These are phyloP conservation scores for Fusarium devonianum DNA, from an alignment of 2,329 filamentous ascomycete species.

Conservation along the genomic window DNA sequence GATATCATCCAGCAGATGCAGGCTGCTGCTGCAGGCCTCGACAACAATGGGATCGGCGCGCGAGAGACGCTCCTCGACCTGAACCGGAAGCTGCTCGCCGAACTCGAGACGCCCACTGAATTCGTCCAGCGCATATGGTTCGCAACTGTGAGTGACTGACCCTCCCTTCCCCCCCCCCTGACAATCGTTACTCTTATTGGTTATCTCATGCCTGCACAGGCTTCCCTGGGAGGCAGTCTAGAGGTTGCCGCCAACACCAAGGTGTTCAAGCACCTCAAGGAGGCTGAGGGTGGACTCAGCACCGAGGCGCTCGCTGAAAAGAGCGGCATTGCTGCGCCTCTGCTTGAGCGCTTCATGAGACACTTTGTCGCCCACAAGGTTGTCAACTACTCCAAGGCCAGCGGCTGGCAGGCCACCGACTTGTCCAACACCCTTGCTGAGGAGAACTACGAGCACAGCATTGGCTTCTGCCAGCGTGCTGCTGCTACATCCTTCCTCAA, in stretches of 20 bases:
- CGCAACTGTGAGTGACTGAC: slow-evolving; percentile 14
- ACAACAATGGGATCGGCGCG: slow-evolving; percentile 12
- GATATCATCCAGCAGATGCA: slow-evolving; percentile 17
- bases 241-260: slow-evolving; percentile 17
- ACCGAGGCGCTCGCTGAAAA: slow-evolving; percentile 10
- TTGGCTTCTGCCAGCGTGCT: slow-evolving; percentile 17
- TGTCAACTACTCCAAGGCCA: slow-evolving; percentile 8
- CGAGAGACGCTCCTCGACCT: slow-evolving; percentile 19
- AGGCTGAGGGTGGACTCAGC: slow-evolving; percentile 7
- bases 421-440: slow-evolving; percentile 18
- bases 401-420: slow-evolving; percentile 17
- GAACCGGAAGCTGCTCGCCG: slow-evolving; percentile 21
- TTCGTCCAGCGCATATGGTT: slow-evolving; percentile 23
- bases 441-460: slow-evolving; percentile 21
- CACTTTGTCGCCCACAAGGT: slow-evolving; percentile 22
- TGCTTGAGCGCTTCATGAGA: slow-evolving; percentile 25
- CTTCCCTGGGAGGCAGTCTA: slow-evolving; percentile 16
- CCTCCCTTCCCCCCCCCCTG: too few species aligned
- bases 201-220: not conserved
- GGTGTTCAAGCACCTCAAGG: slow-evolving; percentile 10
- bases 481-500: slow-evolving; percentile 11
- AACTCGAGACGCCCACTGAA: slow-evolving; percentile 22
- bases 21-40: slow-evolving; percentile 8
- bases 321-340: slow-evolving; percentile 6
- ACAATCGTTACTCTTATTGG: too few species aligned